Evolutionary conservation across 495 filamentous ascomycete genomes (phyloP), one percentile per base, ranked within the genome.

Genomic region (Aspergillus nidulans): DNA sequence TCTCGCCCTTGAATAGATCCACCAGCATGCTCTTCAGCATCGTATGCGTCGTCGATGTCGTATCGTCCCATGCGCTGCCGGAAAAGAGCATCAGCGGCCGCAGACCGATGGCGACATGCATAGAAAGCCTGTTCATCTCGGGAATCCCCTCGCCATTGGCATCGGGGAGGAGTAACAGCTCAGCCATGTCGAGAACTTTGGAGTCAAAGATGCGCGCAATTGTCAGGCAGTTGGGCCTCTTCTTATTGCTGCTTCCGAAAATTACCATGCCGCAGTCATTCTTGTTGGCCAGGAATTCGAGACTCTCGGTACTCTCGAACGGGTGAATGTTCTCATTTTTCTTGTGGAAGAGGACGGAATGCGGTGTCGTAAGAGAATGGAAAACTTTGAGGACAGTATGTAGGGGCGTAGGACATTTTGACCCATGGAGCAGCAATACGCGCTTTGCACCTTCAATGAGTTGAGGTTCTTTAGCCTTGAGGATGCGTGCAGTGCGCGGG

Each of bases 251-350:
- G 66, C 81, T 86, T 23, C 84, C 89, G 62, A 94, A 92, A 50
- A 92, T 81, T 12, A 91, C 75, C 19, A 94, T 68, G 5, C 85
- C 85, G 61, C 89, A 84, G 72, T 98, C 94, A 68, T 98, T 98
- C 78, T 97, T 98, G 63, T 90, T 83, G 57, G 85, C 85, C 75
- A 97, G 88, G 77, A 98, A 97, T 67, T 95, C 89, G 21, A 98
- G 78, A 18, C 85, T 89, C 15, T 87, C 78, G 49, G 86, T 72
- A 67, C 92, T 92, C 72, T 96, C 95, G 72, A 97, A 98, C 2
- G 94, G 94, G 66, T 91, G 92, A 59, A 95, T 84, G 40, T 71
- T 76, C 51, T 81, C 76, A 69, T 98, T 98, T 75, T 95, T 96
- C 79, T 97, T 97, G 70, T 81, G 87, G 77, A 98, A 96, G 51